Percentiles rank a stretch among this genome's conserved stretches.
These are phyloP conservation scores for Pezicula neosporulosa DNA, from an alignment of 2,329 filamentous ascomycete genomes.

Conservation along the genomic window DNA sequence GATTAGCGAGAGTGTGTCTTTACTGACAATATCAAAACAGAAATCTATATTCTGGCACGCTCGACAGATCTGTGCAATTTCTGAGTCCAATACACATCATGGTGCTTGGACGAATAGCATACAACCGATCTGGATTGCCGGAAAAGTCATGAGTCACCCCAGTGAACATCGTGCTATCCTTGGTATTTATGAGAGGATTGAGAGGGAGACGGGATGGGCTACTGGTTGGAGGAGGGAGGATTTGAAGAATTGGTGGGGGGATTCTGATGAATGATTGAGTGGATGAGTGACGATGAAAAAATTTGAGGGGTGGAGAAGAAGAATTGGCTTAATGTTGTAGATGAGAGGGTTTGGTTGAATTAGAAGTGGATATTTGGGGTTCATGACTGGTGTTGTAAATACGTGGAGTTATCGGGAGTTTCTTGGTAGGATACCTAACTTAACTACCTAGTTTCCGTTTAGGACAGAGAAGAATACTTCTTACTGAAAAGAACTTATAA, in stretches of 20 bases:
- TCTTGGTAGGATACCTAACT: no score
- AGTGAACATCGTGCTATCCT: slow-evolving; percentile 43
- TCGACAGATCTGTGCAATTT: slow-evolving; percentile 42
- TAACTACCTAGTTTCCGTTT: no score
- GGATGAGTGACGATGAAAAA: no score
- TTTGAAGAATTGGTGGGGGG: slow-evolving; percentile 48
- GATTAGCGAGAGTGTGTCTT: not conserved
- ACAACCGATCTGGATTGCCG: slow-evolving; percentile 45
- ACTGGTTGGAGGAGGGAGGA: slow-evolving; percentile 51
- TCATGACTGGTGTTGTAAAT: no score
- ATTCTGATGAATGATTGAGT: slow-evolving; percentile 18
- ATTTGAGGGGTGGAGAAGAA: no score
- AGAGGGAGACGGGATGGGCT: slow-evolving; percentile 49
- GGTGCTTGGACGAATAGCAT: slow-evolving; percentile 42
- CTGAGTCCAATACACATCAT: slow-evolving; percentile 39
- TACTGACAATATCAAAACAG: slow-evolving; percentile 5
- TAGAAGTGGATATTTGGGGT: no score
- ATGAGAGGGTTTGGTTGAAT: no score
- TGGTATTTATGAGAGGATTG: slow-evolving; percentile 43
- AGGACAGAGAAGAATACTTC: no score
- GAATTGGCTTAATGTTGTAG: no score
- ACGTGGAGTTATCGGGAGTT: no score
- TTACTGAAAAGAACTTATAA: no score
- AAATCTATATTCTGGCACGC: slow-evolving; percentile 44
- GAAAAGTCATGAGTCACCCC: slow-evolving; percentile 40